These are phyloP conservation scores for Amanita molliuscula DNA, from an alignment of 768 basidiomycete genomes.

Conservation along the genomic window DNA sequence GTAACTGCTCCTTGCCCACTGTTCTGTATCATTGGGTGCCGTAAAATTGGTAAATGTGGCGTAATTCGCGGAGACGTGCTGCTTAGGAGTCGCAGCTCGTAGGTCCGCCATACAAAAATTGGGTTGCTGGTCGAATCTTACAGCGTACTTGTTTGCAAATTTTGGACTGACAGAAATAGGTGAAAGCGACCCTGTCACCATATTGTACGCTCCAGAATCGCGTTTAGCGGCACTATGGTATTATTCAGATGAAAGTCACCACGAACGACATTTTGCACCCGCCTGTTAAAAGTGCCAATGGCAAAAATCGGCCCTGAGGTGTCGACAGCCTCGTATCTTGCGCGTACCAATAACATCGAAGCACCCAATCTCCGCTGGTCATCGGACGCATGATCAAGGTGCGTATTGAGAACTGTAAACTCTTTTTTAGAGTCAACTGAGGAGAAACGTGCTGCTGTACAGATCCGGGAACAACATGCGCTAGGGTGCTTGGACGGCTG, in stretches of 20 bases:
- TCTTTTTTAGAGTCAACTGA: conserved; percentile 11
- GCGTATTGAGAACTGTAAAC: conserved; percentile 40
- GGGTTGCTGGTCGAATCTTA: conserved; percentile 18
- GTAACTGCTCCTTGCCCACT: conserved; percentile 38
- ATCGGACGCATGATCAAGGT: conserved; percentile 45
- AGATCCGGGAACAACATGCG: conserved; percentile 37
- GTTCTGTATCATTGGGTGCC: conserved; percentile 22
- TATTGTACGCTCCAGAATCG: conserved; percentile 39
- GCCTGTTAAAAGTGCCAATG: conserved; percentile 45
- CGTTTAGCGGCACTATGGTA: conserved; percentile 26
- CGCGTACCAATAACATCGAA: conserved; percentile 39
- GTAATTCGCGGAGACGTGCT: conserved; percentile 31
- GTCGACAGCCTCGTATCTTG: conserved; percentile 34
- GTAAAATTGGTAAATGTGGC: conserved; percentile 44
- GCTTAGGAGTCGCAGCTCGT: conserved; percentile 28
- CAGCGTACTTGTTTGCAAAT: conserved; percentile 30
- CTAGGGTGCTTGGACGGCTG: conserved; percentile 38
- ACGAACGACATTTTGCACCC: neutral
- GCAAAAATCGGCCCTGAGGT: conserved; percentile 32
- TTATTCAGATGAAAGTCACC: neutral
- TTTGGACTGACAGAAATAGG: conserved; percentile 30
- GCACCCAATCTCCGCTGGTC: conserved; percentile 40
- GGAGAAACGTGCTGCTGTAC: conserved; percentile 32
- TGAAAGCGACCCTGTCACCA: conserved; percentile 30
- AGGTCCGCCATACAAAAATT: conserved; percentile 35